Evolutionary conservation across 371 early-diverging fungal genomes (phyloP).

Genomic region (Rhizopus microsporus): DNA sequence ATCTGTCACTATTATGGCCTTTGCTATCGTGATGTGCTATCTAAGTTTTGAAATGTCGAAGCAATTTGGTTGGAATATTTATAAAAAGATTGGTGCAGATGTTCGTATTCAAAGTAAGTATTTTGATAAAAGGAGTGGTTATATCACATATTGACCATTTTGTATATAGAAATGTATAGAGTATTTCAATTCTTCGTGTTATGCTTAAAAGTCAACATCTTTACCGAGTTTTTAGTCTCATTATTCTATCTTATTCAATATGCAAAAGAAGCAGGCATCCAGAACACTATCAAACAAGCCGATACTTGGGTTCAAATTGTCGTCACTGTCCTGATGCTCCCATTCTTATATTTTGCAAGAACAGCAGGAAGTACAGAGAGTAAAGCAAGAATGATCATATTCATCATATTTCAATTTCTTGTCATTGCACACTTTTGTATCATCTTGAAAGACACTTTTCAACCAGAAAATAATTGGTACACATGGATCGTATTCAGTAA

Average conservation of each 20-base stretch:
- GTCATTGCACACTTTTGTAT: conserved; percentile 29
- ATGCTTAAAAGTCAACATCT: conserved; percentile 49
- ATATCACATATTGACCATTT: neutral
- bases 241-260: conserved; percentile 50
- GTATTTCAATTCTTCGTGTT: conserved; percentile 53
- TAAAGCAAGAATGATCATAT: conserved; percentile 24
- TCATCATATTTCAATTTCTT: conserved; percentile 23
- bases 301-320: conserved; percentile 36
- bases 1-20: conserved; percentile 32
- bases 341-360: conserved; percentile 47
- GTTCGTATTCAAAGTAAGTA: conserved; percentile 31
- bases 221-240: conserved; percentile 47
- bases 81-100: conserved; percentile 42
- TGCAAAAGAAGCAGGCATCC: conserved; percentile 12
- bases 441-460: conserved; percentile 30
- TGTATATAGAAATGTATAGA: conserved; percentile 44
- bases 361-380: conserved; percentile 32
- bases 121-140: neutral
- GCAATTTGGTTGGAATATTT: conserved; percentile 44
- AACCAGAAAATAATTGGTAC: conserved; percentile 36
- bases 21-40: conserved; percentile 33
- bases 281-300: conserved; percentile 23
- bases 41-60: conserved; percentile 39
- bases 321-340: conserved; percentile 43
- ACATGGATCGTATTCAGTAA: conserved; percentile 37